Evolutionary conservation across 768 basidiomycete species (phyloP).

Genomic region (Suillus luteus): DNA sequence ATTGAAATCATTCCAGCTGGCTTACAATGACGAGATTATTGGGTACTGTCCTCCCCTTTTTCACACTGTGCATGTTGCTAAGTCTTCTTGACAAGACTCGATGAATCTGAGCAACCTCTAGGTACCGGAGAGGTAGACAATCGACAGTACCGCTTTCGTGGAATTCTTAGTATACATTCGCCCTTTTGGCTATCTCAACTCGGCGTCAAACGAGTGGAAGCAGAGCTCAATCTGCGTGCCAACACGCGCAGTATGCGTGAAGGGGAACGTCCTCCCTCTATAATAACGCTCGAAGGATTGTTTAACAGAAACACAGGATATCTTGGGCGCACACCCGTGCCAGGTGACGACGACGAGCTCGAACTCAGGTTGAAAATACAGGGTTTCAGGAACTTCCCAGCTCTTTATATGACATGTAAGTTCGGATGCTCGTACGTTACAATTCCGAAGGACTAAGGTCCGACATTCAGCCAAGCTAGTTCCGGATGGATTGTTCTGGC

Average conservation of each 20-base stretch:
- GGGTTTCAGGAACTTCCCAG: constrained; percentile 42
- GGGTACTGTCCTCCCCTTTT: constrained; percentile 24
- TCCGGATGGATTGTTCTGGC: constrained; percentile 36
- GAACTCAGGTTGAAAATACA: constrained; percentile 45
- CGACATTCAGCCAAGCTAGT: constrained; percentile 26
- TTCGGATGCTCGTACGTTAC: background rate
- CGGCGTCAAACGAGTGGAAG: constrained; percentile 43
- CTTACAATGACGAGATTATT: constrained; percentile 25
- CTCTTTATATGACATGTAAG: constrained; percentile 44
- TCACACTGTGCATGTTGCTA: constrained; percentile 10
- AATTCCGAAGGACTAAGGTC: background rate
- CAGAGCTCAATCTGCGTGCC: constrained; percentile 47
- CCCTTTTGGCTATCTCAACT: constrained; percentile 52
- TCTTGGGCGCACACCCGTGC: constrained; percentile 10
- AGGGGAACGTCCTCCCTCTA: constrained; percentile 22
- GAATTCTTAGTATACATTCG: constrained; percentile 46
- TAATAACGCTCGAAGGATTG: constrained; percentile 38
- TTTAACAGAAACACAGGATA: constrained; percentile 28
- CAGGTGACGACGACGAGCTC: constrained; percentile 17
- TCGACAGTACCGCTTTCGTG: constrained; percentile 49
- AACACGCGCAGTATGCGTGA: constrained; percentile 27
- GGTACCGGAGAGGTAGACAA: constrained; percentile 29
- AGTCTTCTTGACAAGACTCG: constrained; percentile 37
- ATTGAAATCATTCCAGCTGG: constrained; percentile 34
- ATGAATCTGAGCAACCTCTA: constrained; percentile 46